A percentile compares a stretch with the other conserved stretches of the same genome.
phyloP scores from a whole-genome alignment of 805 yeast species.

The Candida nitratophila region DNA sequence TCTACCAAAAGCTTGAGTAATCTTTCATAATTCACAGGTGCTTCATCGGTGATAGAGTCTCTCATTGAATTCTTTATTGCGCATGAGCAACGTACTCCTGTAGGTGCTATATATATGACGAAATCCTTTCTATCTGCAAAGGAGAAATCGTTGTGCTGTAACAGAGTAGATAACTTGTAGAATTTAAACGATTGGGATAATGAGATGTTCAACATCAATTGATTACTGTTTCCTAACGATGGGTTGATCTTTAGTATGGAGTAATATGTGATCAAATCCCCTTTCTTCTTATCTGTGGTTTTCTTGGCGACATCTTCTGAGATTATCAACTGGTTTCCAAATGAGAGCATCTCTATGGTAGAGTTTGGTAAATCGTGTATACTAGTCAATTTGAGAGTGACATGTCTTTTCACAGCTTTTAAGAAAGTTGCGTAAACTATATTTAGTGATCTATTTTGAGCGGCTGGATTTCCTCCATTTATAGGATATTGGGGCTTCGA shows the following conservation, averaged over 20 bases:
- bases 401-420: slow-evolving; percentile 39
- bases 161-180: slow-evolving; percentile 12
- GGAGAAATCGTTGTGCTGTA: slow-evolving; percentile 9
- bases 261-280: slow-evolving; percentile 12
- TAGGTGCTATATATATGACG: slow-evolving; percentile 46
- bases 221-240: slow-evolving; percentile 38
- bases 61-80: slow-evolving; percentile 25
- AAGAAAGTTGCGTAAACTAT: slow-evolving; percentile 38
- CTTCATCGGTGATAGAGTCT: slow-evolving; percentile 28
- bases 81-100: slow-evolving; percentile 44
- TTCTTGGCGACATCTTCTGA: slow-evolving; percentile 18
- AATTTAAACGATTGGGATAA: slow-evolving; percentile 10
- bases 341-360: slow-evolving; percentile 34
- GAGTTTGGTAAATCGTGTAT: slow-evolving; percentile 18
- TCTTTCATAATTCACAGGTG: slow-evolving; percentile 34
- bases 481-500: slow-evolving; percentile 7
- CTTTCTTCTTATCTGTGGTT: neutral
- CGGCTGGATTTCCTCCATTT: neutral
- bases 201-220: slow-evolving; percentile 31
- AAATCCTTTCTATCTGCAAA: slow-evolving; percentile 20
- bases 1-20: slow-evolving; percentile 29
- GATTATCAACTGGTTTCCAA: slow-evolving; percentile 38
- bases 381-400: slow-evolving; percentile 19
- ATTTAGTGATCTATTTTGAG: slow-evolving; percentile 20
- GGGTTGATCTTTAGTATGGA: slow-evolving; percentile 40